Conservation (phyloP, 192 early-diverging fungal genomes). For the Rhizophagus sp. region DNA sequence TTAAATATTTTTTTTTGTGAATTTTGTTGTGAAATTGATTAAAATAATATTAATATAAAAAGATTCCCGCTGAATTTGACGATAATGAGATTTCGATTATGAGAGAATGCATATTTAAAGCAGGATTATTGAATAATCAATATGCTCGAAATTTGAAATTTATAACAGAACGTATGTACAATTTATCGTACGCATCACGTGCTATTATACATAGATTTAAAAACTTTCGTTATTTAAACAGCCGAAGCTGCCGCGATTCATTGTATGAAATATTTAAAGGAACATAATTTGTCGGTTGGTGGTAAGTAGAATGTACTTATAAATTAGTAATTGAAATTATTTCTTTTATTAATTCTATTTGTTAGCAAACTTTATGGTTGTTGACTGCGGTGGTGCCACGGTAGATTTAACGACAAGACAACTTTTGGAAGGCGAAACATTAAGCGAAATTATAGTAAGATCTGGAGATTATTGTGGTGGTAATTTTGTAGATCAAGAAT, state of each 20-base stretch:
- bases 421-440: not conserved
- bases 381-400: slow-evolving; percentile 56
- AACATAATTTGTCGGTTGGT: not conserved
- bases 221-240: not conserved
- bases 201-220: no score
- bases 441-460: not conserved
- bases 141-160: not conserved
- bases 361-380: slow-evolving; percentile 52
- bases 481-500: slow-evolving; percentile 3
- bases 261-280: not conserved
- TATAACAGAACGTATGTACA: not conserved
- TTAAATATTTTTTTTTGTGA: not conserved
- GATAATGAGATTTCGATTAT: not conserved
- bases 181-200: not conserved
- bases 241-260: slow-evolving; percentile 13
- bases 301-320: not conserved
- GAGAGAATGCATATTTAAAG: not conserved
- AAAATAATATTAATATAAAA: not conserved
- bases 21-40: not conserved
- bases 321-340: no score
- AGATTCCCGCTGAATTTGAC: not conserved
- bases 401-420: slow-evolving; percentile 48
- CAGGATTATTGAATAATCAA: not conserved
- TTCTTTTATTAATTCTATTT: not conserved
- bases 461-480: not conserved